phyloP scores from a whole-genome alignment of 2,329 filamentous ascomycete species.

The Arthrobotrys sphaeroides region DNA sequence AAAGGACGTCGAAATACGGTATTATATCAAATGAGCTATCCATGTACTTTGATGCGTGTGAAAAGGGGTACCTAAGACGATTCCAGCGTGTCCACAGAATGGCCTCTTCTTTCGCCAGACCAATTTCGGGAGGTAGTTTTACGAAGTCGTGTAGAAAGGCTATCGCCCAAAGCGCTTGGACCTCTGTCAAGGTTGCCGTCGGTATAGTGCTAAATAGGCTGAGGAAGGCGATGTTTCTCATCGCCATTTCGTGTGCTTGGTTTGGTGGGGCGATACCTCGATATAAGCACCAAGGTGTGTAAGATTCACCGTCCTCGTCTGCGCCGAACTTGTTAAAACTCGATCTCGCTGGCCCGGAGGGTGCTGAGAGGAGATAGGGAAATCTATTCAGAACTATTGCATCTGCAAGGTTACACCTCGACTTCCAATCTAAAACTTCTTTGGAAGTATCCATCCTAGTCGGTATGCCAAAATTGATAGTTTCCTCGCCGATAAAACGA shows the following conservation, averaged over 20 bases:
- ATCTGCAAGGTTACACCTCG: too few relatives aligned
- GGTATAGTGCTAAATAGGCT: neutral
- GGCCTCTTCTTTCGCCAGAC: neutral
- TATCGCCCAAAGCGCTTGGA: neutral
- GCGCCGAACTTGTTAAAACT: too few relatives aligned
- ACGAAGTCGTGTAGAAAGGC: neutral
- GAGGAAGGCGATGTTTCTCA: neutral
- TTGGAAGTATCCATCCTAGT: too few relatives aligned
- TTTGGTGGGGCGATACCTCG: neutral
- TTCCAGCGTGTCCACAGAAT: neutral
- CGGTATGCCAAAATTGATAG: too few relatives aligned
- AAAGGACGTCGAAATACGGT: neutral
- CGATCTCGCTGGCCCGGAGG: too few relatives aligned
- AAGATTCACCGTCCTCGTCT: neutral
- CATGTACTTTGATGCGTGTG: neutral
- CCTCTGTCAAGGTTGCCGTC: neutral
- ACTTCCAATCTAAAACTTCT: too few relatives aligned
- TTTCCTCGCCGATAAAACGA: too few relatives aligned
- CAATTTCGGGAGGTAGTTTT: neutral
- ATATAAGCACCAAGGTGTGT: neutral
- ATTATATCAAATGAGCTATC: neutral
- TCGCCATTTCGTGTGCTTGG: neutral
- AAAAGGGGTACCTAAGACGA: neutral
- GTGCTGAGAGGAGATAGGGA: too few relatives aligned
- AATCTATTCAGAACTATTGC: too few relatives aligned